Evolutionary conservation across 192 early-diverging fungal genomes (phyloP), one percentile per base, ranked within the genome.

Genomic region (Coemansia sp.): DNA sequence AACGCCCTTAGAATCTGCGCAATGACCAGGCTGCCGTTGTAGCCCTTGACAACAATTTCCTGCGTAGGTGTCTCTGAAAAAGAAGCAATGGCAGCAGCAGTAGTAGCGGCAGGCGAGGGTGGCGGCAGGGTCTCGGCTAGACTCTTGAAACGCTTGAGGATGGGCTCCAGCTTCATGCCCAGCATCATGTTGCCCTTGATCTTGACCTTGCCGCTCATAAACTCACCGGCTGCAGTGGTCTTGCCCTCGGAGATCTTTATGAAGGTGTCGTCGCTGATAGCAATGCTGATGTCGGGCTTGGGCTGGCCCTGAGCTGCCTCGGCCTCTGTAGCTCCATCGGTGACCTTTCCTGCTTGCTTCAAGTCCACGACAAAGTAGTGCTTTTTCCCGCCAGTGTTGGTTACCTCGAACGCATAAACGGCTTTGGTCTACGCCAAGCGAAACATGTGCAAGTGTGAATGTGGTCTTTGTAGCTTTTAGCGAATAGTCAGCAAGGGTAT

Each of bases 151-250:
- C 72, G 69, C 69, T 88, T 85, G 60, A 91, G 87, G 58, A 91
- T 78, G 23, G 81, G 69, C 69, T 93, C 87, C 23, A 91, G 85
- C 84, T 90, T 93, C 73, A 87, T 87, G 44, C 88, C 88, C 58
- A 91, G 75, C 87, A 90, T 90, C 84, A 90, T 87, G 55, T 90
- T 86, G 58, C 90, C 90, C 77, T 89, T 90, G 64, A 89, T 84
- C 85, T 96, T 97, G 73, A 93, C 85, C 76, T 95, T 95, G 65
- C 96, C 94, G 65, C 85, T 79, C 93, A 96, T 93, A 83, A 93
- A 97, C 75, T 92, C 89, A 84, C 93, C 94, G 78, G 95, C 94
- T 12, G 91, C 90, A 59, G 93, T 95, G 41, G 92, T 78, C 80
- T 94, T 94, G 63, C 94, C 95, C 36, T 86, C 76, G n/a, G 91